Percentiles rank a stretch among this genome's conserved stretches.
These are phyloP conservation scores for Ogataea henricii DNA, from an alignment of 805 yeast genomes.

Conservation along the genomic window DNA sequence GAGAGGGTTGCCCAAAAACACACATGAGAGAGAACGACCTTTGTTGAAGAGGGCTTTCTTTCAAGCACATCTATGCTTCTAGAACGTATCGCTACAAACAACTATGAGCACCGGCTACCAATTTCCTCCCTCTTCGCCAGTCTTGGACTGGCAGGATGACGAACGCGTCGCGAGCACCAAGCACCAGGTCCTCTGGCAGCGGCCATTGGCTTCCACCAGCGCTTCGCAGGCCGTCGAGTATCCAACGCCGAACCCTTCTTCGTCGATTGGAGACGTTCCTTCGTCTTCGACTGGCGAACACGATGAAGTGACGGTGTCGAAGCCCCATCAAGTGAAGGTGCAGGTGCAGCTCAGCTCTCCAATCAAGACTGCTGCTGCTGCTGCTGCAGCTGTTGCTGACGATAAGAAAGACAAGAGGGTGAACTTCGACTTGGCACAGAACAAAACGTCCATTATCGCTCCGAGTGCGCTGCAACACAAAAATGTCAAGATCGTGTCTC, in stretches of 20 bases:
- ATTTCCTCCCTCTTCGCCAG: slow-evolving; percentile 40
- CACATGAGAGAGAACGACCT: too few relatives aligned
- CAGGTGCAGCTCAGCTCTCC: too few relatives aligned
- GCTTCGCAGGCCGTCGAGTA: slow-evolving; percentile 36
- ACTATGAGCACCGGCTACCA: slow-evolving; percentile 13
- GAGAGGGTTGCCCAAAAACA: not conserved
- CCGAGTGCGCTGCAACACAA: slow-evolving; percentile 1
- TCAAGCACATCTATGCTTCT: too few relatives aligned
- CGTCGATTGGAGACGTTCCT: slow-evolving; percentile 43
- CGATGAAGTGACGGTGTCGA: not conserved
- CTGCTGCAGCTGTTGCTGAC: not conserved
- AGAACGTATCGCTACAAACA: not conserved
- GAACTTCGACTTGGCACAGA: slow-evolving; percentile 17
- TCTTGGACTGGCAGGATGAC: slow-evolving; percentile 20
- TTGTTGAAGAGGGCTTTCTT: too few relatives aligned
- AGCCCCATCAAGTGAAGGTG: not conserved
- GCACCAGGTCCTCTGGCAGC: not conserved
- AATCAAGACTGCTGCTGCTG: not conserved
- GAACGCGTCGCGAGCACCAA: slow-evolving; percentile 5
- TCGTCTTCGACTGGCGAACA: slow-evolving; percentile 18
- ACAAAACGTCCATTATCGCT: slow-evolving; percentile 38
- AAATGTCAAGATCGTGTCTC: slow-evolving; percentile 31
- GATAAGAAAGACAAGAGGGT: slow-evolving; percentile 10
- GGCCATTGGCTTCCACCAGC: not conserved
- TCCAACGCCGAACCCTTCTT: slow-evolving; percentile 77